Evolutionary conservation across 108 stramenopile species (phyloP).

Genomic region (Discostella stelligeroides): DNA sequence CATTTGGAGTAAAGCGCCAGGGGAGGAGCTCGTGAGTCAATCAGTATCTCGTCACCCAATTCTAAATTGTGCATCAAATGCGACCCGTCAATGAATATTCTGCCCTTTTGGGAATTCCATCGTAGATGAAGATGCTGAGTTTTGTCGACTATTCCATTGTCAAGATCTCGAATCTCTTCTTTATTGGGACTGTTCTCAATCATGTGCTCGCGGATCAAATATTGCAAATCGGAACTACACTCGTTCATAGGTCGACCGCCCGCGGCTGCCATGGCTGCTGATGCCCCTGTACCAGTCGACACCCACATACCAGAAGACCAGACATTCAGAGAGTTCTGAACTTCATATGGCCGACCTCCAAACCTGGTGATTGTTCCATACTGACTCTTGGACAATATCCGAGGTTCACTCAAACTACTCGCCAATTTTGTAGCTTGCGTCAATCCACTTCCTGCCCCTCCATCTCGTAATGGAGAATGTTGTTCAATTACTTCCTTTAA

Average conservation of each 20-base stretch:
- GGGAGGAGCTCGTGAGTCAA: conserved; percentile 86
- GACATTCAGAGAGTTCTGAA: conserved; percentile 82
- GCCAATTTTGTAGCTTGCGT: too few relatives aligned
- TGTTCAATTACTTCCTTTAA: conserved; percentile 53
- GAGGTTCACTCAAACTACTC: conserved; percentile 36
- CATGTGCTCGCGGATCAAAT: conserved; percentile 93
- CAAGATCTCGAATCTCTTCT: conserved; percentile 55
- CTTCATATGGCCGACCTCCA: conserved; percentile 70
- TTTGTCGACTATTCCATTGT: conserved; percentile 78
- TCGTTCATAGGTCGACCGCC: conserved; percentile 85
- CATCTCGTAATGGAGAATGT: too few relatives aligned
- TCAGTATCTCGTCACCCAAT: conserved; percentile 92
- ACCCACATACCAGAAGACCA: conserved; percentile 91
- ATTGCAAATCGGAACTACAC: conserved; percentile 78
- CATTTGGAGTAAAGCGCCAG: conserved; percentile 65
- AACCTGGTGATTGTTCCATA: conserved; percentile 83
- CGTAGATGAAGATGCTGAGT: conserved; percentile 85
- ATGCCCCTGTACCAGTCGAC: conserved; percentile 85
- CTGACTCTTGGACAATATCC: conserved; percentile 32
- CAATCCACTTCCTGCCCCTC: too few relatives aligned
- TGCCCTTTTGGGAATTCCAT: conserved; percentile 94
- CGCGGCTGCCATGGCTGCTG: conserved; percentile 92
- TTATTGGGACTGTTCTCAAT: conserved; percentile 68
- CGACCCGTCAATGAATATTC: conserved; percentile 83
- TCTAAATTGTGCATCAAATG: conserved; percentile 91